Conservation (phyloP, 163 green algal genomes). For the Chlorella variabilis region DNA sequence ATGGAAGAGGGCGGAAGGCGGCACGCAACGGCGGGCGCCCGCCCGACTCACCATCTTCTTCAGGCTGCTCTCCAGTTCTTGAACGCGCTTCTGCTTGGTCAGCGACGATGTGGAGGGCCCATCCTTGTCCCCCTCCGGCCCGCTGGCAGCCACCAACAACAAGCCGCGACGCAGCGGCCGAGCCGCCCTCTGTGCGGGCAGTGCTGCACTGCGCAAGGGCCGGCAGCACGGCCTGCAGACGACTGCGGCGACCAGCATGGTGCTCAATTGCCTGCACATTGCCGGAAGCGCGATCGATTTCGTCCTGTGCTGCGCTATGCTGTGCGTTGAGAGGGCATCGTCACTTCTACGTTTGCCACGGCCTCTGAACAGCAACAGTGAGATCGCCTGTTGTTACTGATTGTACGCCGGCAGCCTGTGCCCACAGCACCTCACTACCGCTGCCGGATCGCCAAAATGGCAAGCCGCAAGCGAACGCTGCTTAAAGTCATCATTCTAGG, state of each 20-base stretch:
- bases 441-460: too few species aligned
- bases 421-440: neutral
- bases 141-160: neutral
- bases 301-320: too few species aligned
- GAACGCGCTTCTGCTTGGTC: neutral
- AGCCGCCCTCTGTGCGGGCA: neutral
- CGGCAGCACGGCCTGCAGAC: neutral
- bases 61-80: conserved; percentile 32
- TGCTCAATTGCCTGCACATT: neutral
- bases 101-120: neutral
- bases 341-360: too few species aligned
- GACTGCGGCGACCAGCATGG: neutral
- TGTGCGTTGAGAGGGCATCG: too few species aligned
- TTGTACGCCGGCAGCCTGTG: neutral
- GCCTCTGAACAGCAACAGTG: too few species aligned
- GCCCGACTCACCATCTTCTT: conserved; percentile 9
- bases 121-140: neutral
- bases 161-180: neutral
- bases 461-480: conserved; percentile 83
- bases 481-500: conserved; percentile 99
- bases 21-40: too few species aligned
- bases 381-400: neutral
- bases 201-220: neutral
- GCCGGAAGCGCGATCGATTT: too few species aligned
- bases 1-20: too few species aligned